Percentiles rank a stretch among this genome's conserved stretches.
These are phyloP conservation scores for Syzygium aqueum DNA, from an alignment of 345 rosid genomes.

Conservation along the genomic window DNA sequence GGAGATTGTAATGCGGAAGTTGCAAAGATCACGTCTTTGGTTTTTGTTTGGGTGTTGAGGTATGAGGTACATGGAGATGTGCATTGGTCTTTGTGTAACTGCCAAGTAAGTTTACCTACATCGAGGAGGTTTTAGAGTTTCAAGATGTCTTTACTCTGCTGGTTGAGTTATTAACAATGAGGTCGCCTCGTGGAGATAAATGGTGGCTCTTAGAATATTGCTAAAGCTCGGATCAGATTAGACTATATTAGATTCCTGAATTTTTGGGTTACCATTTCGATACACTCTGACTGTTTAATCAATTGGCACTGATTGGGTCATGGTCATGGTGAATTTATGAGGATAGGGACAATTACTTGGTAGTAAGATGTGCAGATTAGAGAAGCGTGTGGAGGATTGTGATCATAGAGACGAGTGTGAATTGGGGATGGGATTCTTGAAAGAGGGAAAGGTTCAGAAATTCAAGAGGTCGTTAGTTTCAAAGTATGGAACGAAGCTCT, in stretches of 20 bases:
- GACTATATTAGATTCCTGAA: not conserved
- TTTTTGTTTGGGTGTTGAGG: not conserved
- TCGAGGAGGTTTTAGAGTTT: slow-evolving; percentile 15
- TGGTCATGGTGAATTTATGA: not conserved
- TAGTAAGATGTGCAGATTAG: slow-evolving; percentile 5
- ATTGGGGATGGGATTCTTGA: slow-evolving; percentile 48
- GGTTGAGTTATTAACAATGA: slow-evolving; percentile 2
- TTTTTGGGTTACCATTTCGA: slow-evolving; percentile 1
- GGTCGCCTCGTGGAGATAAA: slow-evolving; percentile 9
- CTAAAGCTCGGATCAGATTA: not conserved
- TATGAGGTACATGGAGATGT: not conserved
- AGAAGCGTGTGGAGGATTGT: slow-evolving; percentile 20
- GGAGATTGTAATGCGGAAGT: not conserved
- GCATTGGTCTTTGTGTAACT: slow-evolving; percentile 9
- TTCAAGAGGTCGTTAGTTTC: slow-evolving; percentile 41
- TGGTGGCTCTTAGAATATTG: not conserved
- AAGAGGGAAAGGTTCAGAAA: slow-evolving; percentile 47
- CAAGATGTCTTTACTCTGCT: slow-evolving; percentile 12
- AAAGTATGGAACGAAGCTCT: slow-evolving; percentile 57
- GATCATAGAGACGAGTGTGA: slow-evolving; percentile 33
- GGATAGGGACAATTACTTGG: not conserved
- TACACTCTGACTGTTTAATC: not conserved
- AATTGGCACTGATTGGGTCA: not conserved
- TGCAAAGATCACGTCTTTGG: not conserved
- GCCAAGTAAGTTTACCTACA: not conserved